A percentile compares a stretch with the other conserved stretches of the same genome.
Conservation (phyloP, 2,329 filamentous ascomycete species). For the Fragosphaeria purpurea region DNA sequence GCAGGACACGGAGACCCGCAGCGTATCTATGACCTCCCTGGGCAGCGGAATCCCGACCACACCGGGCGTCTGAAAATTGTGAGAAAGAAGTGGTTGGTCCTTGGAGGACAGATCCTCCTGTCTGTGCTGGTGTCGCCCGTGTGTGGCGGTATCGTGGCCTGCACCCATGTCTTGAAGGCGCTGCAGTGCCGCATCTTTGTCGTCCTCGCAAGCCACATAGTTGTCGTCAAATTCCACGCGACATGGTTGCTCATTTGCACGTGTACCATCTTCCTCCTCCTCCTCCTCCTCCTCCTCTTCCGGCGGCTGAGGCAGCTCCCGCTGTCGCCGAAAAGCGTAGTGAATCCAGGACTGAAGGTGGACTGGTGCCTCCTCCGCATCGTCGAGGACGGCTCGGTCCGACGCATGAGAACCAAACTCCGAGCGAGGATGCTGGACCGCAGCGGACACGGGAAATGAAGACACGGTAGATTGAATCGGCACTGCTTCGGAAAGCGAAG, state of each 20-base stretch:
- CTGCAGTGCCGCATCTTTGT: too few species aligned
- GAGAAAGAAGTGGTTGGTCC: not conserved
- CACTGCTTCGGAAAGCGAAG: not conserved
- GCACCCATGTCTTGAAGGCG: too few species aligned
- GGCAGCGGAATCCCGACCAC: slow-evolving; percentile 34
- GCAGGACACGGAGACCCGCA: slow-evolving; percentile 42
- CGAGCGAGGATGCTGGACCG: not conserved
- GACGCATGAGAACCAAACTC: not conserved
- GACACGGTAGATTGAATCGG: not conserved
- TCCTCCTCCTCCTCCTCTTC: too few species aligned
- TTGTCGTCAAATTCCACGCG: too few species aligned
- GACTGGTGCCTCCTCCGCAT: slow-evolving; percentile 4
- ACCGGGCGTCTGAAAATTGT: not conserved
- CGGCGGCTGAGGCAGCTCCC: not conserved
- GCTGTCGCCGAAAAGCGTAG: slow-evolving; percentile 4
- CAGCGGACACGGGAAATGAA: not conserved
- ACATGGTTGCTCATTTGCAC: too few species aligned
- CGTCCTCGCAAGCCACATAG: too few species aligned
- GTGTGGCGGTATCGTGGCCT: too few species aligned
- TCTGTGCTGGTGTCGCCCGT: not conserved
- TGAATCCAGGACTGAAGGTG: slow-evolving; percentile 10
- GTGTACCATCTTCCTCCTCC: too few species aligned
- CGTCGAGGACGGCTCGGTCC: not conserved
- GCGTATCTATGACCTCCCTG: slow-evolving; percentile 42
- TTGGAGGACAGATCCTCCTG: too few species aligned